Evolutionary conservation across 805 yeast species (phyloP), one percentile per base, ranked within the genome.

Genomic region (Ogataea pignaliae): DNA sequence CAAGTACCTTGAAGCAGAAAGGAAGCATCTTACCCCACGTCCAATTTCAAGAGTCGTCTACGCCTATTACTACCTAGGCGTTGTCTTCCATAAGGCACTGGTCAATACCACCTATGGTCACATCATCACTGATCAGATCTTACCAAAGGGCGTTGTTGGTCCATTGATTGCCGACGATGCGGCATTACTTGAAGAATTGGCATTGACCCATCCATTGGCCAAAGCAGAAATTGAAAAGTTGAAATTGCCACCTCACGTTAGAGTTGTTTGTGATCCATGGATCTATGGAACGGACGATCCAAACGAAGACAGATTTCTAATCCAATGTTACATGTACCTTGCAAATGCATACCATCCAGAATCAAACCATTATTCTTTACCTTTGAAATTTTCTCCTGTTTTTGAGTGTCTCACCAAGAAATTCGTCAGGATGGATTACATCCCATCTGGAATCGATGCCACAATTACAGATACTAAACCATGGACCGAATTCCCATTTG

Each of bases 181-280:
- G 60, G 56, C 52, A 39, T 79, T 68, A 35, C 66, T 79, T 57
- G 90, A 85, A 64, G 63, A 65, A 7, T 55, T 68, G 44, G 70
- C 80, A 48, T 57, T 67, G 54, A 56, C 62, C 21, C 84, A 83
- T 57, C 89, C 89, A n/a, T 45, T 57, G 3, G 81, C 83, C 48
- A 52, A 62, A 47, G 86, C 82, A 26, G 89, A 85, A 63, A 69
- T 83, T 54, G 84, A 71, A 48, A 82, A 83, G 60, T 71, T 84
- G 65, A 72, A 79, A 50, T 69, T 85, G 44, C 90, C 90, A 49
- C 57, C 68, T 59, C 60, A 73, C 63, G 66, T 61, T 51, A 55
- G 63, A 29, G 81, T 83, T 40, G 75, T 81, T 54, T 75, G 76
- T 59, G 91, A 85, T 60, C 88, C 90, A 40, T 87, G 95, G 95